Conservation (phyloP, 2,329 filamentous ascomycete genomes). For the Talaromyces islandicus region DNA sequence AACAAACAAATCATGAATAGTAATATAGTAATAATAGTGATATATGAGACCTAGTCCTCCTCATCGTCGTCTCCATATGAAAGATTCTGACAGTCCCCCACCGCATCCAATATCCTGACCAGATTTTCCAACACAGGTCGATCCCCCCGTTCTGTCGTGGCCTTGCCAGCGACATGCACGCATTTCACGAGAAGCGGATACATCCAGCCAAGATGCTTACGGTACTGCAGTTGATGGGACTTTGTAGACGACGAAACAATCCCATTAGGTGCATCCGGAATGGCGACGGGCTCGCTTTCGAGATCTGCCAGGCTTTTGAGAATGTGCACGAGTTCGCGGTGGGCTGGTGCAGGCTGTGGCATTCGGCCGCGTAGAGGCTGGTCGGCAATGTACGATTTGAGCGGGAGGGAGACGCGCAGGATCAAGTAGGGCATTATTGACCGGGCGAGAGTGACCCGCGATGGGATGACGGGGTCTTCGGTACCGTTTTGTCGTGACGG, state of each 20-base stretch:
- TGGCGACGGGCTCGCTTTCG: slow-evolving; percentile 62
- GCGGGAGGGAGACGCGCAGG: slow-evolving; percentile 68
- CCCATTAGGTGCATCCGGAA: slow-evolving; percentile 42
- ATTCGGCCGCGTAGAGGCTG: slow-evolving; percentile 83
- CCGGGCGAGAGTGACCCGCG: slow-evolving; percentile 60
- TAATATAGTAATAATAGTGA: background rate
- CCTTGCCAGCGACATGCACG: slow-evolving; percentile 35
- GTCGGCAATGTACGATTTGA: slow-evolving; percentile 84
- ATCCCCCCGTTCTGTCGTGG: slow-evolving; percentile 34
- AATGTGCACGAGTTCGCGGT: slow-evolving; percentile 70
- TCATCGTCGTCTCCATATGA: slow-evolving; percentile 10
- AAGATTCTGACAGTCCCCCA: slow-evolving; percentile 39
- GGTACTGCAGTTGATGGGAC: slow-evolving; percentile 47
- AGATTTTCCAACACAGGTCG: slow-evolving; percentile 43
- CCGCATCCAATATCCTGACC: slow-evolving; percentile 55
- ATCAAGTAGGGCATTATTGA: slow-evolving; percentile 77
- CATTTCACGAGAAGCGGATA: slow-evolving; percentile 60
- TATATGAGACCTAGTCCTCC: slow-evolving; percentile 8
- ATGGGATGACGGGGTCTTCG: slow-evolving; percentile 16
- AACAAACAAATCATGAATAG: background rate
- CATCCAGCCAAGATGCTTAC: slow-evolving; percentile 72
- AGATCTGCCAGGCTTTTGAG: slow-evolving; percentile 62
- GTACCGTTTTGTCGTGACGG: background rate
- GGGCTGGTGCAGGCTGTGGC: slow-evolving; percentile 78
- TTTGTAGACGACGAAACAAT: slow-evolving; percentile 13